Evolutionary conservation across 306 rosid genomes (phyloP).

Genomic region (Luffa aegyptiaca): DNA sequence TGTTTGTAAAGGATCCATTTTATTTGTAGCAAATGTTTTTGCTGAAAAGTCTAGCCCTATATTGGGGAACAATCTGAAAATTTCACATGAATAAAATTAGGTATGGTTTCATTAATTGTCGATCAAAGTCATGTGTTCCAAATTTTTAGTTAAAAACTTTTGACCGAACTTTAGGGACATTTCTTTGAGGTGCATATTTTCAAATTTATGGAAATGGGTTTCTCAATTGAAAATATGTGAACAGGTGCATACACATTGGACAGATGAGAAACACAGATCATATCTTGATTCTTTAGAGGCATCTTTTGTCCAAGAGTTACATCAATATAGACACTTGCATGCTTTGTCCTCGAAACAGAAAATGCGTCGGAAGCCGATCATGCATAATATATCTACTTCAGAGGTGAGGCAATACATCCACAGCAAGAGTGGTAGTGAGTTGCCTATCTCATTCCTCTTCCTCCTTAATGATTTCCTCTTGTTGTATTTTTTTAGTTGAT

Average conservation of each 20-base stretch:
- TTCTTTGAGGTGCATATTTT: neutral
- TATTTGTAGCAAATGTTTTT: neutral
- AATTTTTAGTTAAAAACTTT: neutral
- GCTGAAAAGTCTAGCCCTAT: neutral
- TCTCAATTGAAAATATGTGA: slow-evolving; percentile 6
- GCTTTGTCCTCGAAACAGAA: slow-evolving; percentile 26
- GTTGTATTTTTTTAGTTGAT: slow-evolving; percentile 32
- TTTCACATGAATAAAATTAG: neutral
- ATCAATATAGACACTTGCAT: slow-evolving; percentile 25
- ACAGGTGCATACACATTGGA: slow-evolving; percentile 62
- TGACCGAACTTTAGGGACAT: neutral
- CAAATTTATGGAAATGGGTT: neutral
- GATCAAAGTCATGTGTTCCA: neutral
- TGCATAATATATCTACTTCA: slow-evolving; percentile 25
- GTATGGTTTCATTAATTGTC: neutral
- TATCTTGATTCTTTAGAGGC: slow-evolving; percentile 70
- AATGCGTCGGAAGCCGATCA: slow-evolving; percentile 17
- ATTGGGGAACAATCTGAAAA: neutral
- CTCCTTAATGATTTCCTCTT: slow-evolving; percentile 17
- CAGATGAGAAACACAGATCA: slow-evolving; percentile 60
- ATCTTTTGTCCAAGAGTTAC: slow-evolving; percentile 63
- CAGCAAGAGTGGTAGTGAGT: neutral
- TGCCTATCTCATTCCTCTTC: slow-evolving; percentile 11
- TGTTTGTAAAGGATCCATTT: neutral
- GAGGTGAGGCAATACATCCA: slow-evolving; percentile 37